Base-by-base conservation (phyloP, 2,329 filamentous ascomycete genomes). In the Samsoniella hepiali region DNA sequence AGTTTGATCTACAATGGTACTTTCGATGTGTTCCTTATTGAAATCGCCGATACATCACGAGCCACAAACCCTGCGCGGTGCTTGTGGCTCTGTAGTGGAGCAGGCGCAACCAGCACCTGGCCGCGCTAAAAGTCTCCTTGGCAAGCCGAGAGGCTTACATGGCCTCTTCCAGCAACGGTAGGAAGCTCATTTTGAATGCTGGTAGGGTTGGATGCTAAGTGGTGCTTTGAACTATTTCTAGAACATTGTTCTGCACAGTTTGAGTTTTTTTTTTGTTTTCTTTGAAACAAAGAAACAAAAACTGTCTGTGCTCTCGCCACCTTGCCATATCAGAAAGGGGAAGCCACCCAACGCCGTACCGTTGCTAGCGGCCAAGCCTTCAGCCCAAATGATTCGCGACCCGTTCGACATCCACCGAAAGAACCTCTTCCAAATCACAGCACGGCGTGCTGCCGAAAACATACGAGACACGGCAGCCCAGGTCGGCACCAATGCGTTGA, bases 391-490 rank as follows among this genome's bases (percentile, higher is more conserved):
- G 75, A 76, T 78, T 69, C 75, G 75, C 69, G 78, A 81, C 67
- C 78, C 79, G 38, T 82, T 81, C 74, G 74, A 77, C 67, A 71
- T 79, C 66, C 75, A 76, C 67, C 72, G 71, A 65, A 75, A 72
- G 66, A 79, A 78, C 69, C 78, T 82, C 68, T 78, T 86, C 66
- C 79, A 78, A 73, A 74, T 75, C 32, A 79, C 81, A 58, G 80
- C 81, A 63, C 77, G 78, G 56, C 78, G 76, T 65, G 76, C 78
- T 67, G 78, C 75, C 63, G 72, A 74, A 61, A 72, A 81, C 60
- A 74, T 82, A 66, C 77, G 75, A 65, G 78, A 80, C 65, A 77
- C 78, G 69, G 81, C 82, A 66, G 77, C 80, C 67, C 81, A 82
- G 74, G 81, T 77, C 66, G 76, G 80, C 69, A 73, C 77, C 60